Evolutionary conservation across 23 red algal genomes (phyloP), one percentile per base, ranked within the genome.

Genomic region (Gracilaria gracilis): DNA sequence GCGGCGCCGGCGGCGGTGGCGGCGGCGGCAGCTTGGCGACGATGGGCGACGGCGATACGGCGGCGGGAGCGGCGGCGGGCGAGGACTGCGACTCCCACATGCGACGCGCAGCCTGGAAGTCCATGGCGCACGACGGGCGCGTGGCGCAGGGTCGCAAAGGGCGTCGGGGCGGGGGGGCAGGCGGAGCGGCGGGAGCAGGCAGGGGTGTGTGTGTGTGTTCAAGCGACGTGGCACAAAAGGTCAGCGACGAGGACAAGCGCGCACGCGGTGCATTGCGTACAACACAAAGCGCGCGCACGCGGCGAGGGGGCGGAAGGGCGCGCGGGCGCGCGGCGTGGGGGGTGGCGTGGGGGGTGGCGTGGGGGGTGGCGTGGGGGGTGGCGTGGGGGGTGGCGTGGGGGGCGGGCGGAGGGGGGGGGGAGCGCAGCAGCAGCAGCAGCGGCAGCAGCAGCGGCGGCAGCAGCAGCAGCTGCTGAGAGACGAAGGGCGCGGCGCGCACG

Each of bases 51-150:
- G 76, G 29, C 37, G 40, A 14, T 17, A 77, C 12, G 20, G 73
- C 14, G 3, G 76, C 16, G 81, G 80, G 59, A 4, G 29, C 19
- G 20, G 81, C 13, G 90, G 81, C 33, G 79, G 8, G 35, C 36
- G 24, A 1, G 58, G 88, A 33, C 74, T 55, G 32, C 19, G 88
- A 47, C 51, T 74, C 77, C 61, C 54, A 75, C 77, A 81, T 67
- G 28, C 77, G 73, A 38, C 88, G 88, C 54, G 77, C 77, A 11
- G 62, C 44, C 35, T 75, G 65, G 73, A 81, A 74, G 62, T 83
- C 74, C 77, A 81, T 74, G 14, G 50, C 20, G 38, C n/a, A n/a
- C n/a, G n/a, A n/a, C n/a, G n/a, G n/a, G n/a, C n/a, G n/a, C n/a
- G n/a, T n/a, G n/a, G n/a, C n/a, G n/a, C n/a, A n/a, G n/a, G n/a